Evolutionary conservation across 257 asterid genomes (phyloP), one percentile per base, ranked within the genome.

Genomic region (Sherardia arvensis): DNA sequence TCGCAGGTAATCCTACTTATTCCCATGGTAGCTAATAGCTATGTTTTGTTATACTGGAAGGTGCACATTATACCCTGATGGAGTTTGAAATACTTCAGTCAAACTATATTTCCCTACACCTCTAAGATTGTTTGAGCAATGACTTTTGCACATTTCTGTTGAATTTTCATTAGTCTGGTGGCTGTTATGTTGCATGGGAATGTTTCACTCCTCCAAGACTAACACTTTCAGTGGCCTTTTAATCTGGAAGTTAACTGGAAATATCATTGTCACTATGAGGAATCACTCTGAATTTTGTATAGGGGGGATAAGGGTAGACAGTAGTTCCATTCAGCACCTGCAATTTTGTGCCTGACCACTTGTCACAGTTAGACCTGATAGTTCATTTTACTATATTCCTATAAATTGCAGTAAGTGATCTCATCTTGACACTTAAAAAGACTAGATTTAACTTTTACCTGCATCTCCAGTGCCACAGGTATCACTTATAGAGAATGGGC

Each of bases 401-500:
- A 20, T 28, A 7, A 15, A 25, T 25, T 45, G 43, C 30, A n/a
- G 25, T 56, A 58, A 18, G 5, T 20, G n/a, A 20, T 18, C 7
- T 21, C 23, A 45, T 8, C 9, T 4, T 20, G 59, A 43, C 21
- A 2, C 32, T 22, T n/a, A 10, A 48, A 22, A 36, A 59, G 62
- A 32, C 28, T 53, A 38, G 36, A 20, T 45, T 56, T 33, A 26
- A 32, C 26, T 57, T 40, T 40, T 40, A 7, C 53, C 75, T 78
- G 43, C 70, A 23, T 83, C 79, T 75, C 65, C 90, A 93, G 99
- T 78, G 88, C 81, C 76, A 75, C 95, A 72, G 99, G 99, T 64
- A 87, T 90, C 79, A 93, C 96, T 53, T 93, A 87, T 77, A 81
- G 94, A 73, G 99, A 93, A 74, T 93, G 99, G 99, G 97, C 99